Conservation (phyloP, 1,139 yeast genomes). For the Suhomyces bribrorum region DNA sequence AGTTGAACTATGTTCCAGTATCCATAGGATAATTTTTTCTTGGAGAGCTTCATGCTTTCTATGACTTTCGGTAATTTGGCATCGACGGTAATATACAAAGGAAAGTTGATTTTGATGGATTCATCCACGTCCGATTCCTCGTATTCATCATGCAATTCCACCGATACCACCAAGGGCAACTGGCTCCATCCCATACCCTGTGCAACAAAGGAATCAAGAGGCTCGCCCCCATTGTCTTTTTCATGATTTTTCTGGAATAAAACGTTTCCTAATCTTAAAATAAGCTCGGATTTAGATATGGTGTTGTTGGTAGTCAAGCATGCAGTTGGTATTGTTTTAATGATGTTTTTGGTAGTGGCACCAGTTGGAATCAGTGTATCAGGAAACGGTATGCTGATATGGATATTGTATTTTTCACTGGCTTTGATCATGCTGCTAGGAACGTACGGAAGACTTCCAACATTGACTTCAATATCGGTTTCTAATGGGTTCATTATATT, state of each 20-base stretch:
- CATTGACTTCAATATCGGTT: conserved; percentile 16
- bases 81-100: conserved; percentile 32
- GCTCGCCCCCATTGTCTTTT: conserved; percentile 14
- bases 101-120: conserved; percentile 21
- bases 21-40: conserved; percentile 29
- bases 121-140: background rate
- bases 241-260: conserved; percentile 10
- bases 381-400: conserved; percentile 30
- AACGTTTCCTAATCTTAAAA: conserved; percentile 28
- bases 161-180: conserved; percentile 27
- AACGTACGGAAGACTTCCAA: conserved; percentile 19
- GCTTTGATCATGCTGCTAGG: conserved; percentile 17
- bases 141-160: conserved; percentile 10
- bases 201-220: conserved; percentile 26
- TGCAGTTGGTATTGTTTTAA: conserved; percentile 36
- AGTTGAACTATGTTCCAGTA: conserved; percentile 36
- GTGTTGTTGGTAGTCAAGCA: conserved; percentile 32
- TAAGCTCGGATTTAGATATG: conserved; percentile 33
- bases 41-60: conserved; percentile 19
- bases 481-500: conserved; percentile 34
- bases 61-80: conserved; percentile 28
- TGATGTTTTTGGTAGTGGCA: conserved; percentile 14
- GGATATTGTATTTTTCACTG: conserved; percentile 10
- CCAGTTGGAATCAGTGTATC: conserved; percentile 21
- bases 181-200: conserved; percentile 38